Percentiles rank a stretch among this genome's conserved stretches.
These are phyloP conservation scores for Aspergillus cristatus DNA, from an alignment of 495 filamentous ascomycete species.

Conservation along the genomic window DNA sequence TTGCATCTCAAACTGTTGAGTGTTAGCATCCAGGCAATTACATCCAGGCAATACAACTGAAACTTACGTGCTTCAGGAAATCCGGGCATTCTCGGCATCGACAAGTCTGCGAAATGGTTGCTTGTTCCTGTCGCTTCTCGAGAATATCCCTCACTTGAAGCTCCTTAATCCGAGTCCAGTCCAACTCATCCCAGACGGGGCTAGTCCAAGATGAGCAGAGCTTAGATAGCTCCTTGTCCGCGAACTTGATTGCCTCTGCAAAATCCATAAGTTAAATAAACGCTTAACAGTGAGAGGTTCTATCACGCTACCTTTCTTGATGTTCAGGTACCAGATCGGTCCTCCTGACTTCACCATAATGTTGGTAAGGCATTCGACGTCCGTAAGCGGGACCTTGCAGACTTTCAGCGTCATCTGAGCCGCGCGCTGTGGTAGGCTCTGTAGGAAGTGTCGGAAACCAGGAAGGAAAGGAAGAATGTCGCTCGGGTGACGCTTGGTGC, in stretches of 20 bases:
- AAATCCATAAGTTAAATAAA: too few species aligned
- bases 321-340: slow-evolving; percentile 35
- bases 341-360: slow-evolving; percentile 55
- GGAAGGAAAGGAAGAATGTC: slow-evolving; percentile 75
- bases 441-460: slow-evolving; percentile 50
- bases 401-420: slow-evolving; percentile 56
- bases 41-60: not conserved
- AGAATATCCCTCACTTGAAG: slow-evolving; percentile 65
- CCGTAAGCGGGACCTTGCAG: slow-evolving; percentile 54
- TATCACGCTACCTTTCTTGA: slow-evolving; percentile 31
- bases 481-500: slow-evolving; percentile 56
- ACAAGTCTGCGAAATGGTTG: slow-evolving; percentile 45
- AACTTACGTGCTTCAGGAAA: slow-evolving; percentile 77
- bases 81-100: slow-evolving; percentile 57
- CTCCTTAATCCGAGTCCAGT: slow-evolving; percentile 71
- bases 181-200: slow-evolving; percentile 75
- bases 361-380: slow-evolving; percentile 74
- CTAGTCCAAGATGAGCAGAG: slow-evolving; percentile 61
- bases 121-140: slow-evolving; percentile 55
- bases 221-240: slow-evolving; percentile 51
- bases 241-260: slow-evolving; percentile 34
- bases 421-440: slow-evolving; percentile 42
- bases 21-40: slow-evolving; percentile 2
- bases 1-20: slow-evolving; percentile 68
- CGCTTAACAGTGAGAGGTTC: not conserved